These are phyloP conservation scores for Russula lepida DNA, from an alignment of 768 basidiomycete species.

Conservation along the genomic window DNA sequence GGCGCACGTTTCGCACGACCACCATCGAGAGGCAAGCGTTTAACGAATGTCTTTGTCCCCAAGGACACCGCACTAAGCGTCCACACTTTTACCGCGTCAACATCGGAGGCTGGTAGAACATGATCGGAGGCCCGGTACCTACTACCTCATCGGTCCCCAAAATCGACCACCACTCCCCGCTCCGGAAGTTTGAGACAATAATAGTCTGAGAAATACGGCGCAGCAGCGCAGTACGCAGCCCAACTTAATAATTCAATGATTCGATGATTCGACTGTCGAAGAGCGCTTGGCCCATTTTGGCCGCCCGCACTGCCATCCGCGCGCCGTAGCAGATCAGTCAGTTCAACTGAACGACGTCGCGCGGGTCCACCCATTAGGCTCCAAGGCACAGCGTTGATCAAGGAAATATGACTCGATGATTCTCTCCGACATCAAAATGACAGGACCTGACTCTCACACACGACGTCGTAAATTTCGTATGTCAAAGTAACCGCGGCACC, in stretches of 20 bases:
- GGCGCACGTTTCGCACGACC: constrained; percentile 2
- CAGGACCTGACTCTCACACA: neutral
- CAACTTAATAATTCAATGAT: neutral
- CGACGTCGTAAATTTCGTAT: neutral
- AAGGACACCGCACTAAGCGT: neutral
- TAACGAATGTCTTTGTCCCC: neutral
- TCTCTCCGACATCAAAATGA: neutral
- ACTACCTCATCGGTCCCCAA: neutral
- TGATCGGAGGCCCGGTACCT: neutral
- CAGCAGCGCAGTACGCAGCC: neutral
- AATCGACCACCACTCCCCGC: neutral
- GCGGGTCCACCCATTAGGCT: neutral
- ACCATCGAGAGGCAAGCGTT: constrained; percentile 1
- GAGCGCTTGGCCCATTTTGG: neutral
- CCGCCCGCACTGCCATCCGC: neutral
- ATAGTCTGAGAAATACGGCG: neutral
- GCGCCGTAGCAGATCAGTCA: neutral
- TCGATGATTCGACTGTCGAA: neutral
- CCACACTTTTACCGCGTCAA: neutral
- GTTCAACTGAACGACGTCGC: neutral
- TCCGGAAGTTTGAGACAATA: neutral
- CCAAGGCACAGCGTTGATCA: neutral
- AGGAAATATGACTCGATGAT: neutral
- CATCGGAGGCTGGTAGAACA: neutral
- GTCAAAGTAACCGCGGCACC: neutral